Evolutionary conservation across 352 stramenopile species (phyloP).

Genomic region (Phytophthora pisi): DNA sequence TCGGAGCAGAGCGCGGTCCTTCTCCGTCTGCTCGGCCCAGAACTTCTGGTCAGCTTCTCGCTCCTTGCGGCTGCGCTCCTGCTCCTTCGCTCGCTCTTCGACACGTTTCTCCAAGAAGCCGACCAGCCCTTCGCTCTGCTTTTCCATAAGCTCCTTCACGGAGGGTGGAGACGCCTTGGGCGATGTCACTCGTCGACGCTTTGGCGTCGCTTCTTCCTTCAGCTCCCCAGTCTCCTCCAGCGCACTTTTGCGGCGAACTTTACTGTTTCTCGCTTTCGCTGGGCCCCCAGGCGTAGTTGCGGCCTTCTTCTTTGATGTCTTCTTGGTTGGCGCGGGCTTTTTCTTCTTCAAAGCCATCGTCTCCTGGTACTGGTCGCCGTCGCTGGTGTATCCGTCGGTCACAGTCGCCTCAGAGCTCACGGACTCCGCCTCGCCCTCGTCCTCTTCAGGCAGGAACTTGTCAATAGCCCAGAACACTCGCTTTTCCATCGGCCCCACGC

Average conservation of each 20-base stretch:
- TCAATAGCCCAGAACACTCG: constrained; percentile 14
- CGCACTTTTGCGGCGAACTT: constrained; percentile 2
- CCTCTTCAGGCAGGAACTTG: constrained; percentile 9
- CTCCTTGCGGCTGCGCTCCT: constrained; percentile 20
- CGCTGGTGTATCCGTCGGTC: constrained; percentile 4
- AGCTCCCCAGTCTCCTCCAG: constrained; percentile 26
- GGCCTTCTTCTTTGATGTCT: not conserved
- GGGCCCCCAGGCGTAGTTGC: not conserved
- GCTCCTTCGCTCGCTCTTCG: constrained; percentile 17
- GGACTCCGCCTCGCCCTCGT: constrained; percentile 7
- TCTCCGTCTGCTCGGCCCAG: constrained; percentile 22
- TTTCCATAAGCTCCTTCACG: constrained; percentile 21
- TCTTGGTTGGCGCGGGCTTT: not conserved
- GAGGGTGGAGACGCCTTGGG: not conserved
- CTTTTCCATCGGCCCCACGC: constrained; percentile 20
- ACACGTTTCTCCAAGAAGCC: constrained; percentile 22
- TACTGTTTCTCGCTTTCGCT: not conserved
- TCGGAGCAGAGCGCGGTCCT: constrained; percentile 29
- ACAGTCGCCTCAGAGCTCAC: constrained; percentile 7
- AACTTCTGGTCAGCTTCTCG: constrained; percentile 31
- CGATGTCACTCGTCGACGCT: constrained; percentile 13
- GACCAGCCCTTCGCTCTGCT: constrained; percentile 15
- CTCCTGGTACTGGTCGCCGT: constrained; percentile 20
- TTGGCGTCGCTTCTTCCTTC: constrained; percentile 4
- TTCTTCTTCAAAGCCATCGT: constrained; percentile 8